Evolutionary conservation across 257 asterid species (phyloP).

Genomic region (Salvia splendens): DNA sequence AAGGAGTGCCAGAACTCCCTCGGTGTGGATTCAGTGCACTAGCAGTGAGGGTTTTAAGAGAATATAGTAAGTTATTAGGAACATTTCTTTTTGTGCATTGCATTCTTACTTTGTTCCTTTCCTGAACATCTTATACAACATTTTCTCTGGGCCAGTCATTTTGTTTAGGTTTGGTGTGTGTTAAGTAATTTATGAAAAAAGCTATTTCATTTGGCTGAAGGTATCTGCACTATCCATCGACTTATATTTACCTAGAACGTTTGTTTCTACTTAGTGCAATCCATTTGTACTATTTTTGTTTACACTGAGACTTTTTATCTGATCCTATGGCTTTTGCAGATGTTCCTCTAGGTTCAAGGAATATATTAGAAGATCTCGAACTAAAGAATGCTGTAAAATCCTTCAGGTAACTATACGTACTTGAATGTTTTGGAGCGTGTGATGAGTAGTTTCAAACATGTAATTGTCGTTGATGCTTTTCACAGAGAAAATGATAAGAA

Average conservation of each 20-base stretch:
- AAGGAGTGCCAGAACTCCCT: slow-evolving; percentile 87
- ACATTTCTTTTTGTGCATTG: background rate
- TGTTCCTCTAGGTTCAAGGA: slow-evolving; percentile 77
- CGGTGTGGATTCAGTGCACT: slow-evolving; percentile 95
- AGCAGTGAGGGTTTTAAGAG: slow-evolving; percentile 84
- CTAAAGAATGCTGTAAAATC: slow-evolving; percentile 85
- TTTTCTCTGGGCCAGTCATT: slow-evolving; percentile 12
- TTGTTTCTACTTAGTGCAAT: slow-evolving; percentile 17
- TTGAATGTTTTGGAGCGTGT: background rate
- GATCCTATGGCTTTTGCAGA: slow-evolving; percentile 46
- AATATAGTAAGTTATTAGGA: slow-evolving; percentile 56
- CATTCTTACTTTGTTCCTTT: slow-evolving; percentile 1
- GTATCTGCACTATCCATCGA: background rate
- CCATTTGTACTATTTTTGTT: slow-evolving; percentile 15
- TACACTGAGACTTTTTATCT: slow-evolving; percentile 24
- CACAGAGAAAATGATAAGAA: slow-evolving; percentile 3
- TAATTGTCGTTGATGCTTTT: background rate
- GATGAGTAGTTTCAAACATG: slow-evolving; percentile 1
- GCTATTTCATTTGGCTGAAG: slow-evolving; percentile 11
- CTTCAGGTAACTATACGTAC: slow-evolving; percentile 53
- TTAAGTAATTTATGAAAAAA: background rate
- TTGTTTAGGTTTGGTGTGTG: background rate
- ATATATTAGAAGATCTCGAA: slow-evolving; percentile 81
- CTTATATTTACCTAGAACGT: background rate
- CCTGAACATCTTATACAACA: background rate